Base-by-base conservation (phyloP, 495 filamentous ascomycete species). In the Xylaria palmicola region DNA sequence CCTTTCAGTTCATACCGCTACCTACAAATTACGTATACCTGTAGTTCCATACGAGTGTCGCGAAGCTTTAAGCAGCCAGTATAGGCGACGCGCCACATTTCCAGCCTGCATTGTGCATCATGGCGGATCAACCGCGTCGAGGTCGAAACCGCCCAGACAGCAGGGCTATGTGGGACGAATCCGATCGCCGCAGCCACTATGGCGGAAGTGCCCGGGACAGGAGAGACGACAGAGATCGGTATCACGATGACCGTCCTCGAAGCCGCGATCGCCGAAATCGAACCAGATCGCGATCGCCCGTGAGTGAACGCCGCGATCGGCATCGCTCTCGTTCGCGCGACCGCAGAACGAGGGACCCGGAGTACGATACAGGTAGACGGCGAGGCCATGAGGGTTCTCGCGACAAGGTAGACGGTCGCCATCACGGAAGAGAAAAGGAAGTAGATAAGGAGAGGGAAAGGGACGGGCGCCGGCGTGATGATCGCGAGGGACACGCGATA, bases 81-180 rank as follows among this genome's bases (percentile, higher is more conserved):
- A 26, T 32, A 43, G 15, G 2, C 1, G 6, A 56, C 17, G 39
- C 27, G 39, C 8, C 1, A 15, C 7, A 32, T 27, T 15, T 0
- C 8, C 15, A 3, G 10, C 15, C 10, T 34, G 9, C 1, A 15
- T 34, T 54, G 19, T n/a, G 9, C 39, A 63, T 4, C 29, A 71
- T 71, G 68, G 66, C 66, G 15, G 68, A 71, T 41, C 59, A 68
- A 61, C 32, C 65, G 56, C 66, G 66, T 34, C 66, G 68, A 47
- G 60, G 62, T 34, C 60, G 69, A 40, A 69, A 75, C 12, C 75
- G 76, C 40, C 72, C 74, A 45, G 76, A 79, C 47, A 77, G 74
- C 63, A 76, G 72, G 50, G 68, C 73, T 45, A 75, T 77, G 71
- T 76, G 77, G 75, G 77, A 78, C 22, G 75, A 78, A 47, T 64